A percentile compares a stretch with the other conserved stretches of the same genome.
Conservation (phyloP, 2,329 filamentous ascomycete genomes). For the Penicillium italicum region DNA sequence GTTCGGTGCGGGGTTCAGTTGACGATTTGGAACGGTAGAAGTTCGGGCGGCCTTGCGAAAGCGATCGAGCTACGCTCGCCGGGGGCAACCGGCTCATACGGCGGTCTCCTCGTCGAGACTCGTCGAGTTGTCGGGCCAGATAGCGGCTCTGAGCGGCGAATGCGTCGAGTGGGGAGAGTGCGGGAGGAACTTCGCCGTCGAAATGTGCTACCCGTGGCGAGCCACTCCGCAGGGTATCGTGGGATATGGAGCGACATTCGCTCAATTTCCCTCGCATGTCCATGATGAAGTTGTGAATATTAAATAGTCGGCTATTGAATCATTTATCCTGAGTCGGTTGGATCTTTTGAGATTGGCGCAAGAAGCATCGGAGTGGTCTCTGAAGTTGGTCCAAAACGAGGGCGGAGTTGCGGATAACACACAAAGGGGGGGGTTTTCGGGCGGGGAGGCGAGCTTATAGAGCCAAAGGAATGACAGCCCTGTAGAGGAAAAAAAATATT, state of each 20-base stretch:
- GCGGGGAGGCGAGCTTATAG: constrained; percentile 12
- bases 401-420: not conserved
- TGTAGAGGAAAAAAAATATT: not conserved
- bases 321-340: constrained; percentile 12
- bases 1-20: constrained; percentile 44
- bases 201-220: constrained; percentile 71
- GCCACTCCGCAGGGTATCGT: constrained; percentile 52
- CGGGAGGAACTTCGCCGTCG: constrained; percentile 74
- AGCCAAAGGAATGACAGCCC: constrained; percentile 30
- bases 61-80: constrained; percentile 74
- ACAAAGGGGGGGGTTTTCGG: constrained; percentile 1
- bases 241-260: constrained; percentile 58
- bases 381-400: not conserved
- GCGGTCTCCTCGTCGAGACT: constrained; percentile 67
- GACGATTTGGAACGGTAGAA: constrained; percentile 75
- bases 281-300: constrained; percentile 39
- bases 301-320: not conserved
- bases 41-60: constrained; percentile 72
- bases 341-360: constrained; percentile 1
- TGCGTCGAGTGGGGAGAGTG: constrained; percentile 89
- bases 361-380: constrained; percentile 36
- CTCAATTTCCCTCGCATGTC: constrained; percentile 56
- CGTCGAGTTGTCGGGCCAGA: constrained; percentile 81
- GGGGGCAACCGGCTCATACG: constrained; percentile 83
- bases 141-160: constrained; percentile 88